Conservation (phyloP, 805 yeast species). For the Saccharomycopsis malanga region DNA sequence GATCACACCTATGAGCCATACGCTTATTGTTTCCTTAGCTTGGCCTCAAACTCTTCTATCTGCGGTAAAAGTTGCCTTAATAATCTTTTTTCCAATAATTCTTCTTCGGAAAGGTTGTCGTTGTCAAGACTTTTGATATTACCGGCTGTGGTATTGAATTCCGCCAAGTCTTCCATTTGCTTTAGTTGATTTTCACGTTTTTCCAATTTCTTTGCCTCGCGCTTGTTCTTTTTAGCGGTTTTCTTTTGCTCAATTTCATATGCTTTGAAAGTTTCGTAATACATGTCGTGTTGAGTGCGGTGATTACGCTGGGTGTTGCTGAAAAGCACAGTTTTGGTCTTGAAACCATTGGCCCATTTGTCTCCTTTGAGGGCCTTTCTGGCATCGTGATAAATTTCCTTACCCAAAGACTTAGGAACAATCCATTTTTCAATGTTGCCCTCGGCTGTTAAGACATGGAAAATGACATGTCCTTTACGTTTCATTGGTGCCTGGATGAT, state of each 20-base stretch:
- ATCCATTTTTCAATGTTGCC: slow-evolving; percentile 86
- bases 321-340: slow-evolving; percentile 34
- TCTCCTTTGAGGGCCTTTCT: slow-evolving; percentile 82
- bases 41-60: background rate
- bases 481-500: slow-evolving; percentile 65
- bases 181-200: background rate
- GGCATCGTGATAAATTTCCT: slow-evolving; percentile 80
- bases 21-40: background rate
- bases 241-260: slow-evolving; percentile 28
- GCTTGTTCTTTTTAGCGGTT: slow-evolving; percentile 9
- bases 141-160: too few relatives aligned
- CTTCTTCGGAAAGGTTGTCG: too few relatives aligned
- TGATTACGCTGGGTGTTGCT: slow-evolving; percentile 29
- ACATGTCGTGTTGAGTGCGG: slow-evolving; percentile 8
- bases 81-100: background rate
- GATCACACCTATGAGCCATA: too few relatives aligned
- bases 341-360: slow-evolving; percentile 72
- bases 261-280: slow-evolving; percentile 29
- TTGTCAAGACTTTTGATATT: too few relatives aligned
- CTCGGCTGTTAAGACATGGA: slow-evolving; percentile 71
- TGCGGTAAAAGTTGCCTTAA: background rate
- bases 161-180: too few relatives aligned
- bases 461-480: slow-evolving; percentile 72
- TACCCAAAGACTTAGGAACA: slow-evolving; percentile 69
- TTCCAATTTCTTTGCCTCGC: slow-evolving; percentile 21